These are phyloP conservation scores for Dendrocalamus sinicus DNA, from an alignment of 176 grass and related monocot genomes.

Conservation along the genomic window DNA sequence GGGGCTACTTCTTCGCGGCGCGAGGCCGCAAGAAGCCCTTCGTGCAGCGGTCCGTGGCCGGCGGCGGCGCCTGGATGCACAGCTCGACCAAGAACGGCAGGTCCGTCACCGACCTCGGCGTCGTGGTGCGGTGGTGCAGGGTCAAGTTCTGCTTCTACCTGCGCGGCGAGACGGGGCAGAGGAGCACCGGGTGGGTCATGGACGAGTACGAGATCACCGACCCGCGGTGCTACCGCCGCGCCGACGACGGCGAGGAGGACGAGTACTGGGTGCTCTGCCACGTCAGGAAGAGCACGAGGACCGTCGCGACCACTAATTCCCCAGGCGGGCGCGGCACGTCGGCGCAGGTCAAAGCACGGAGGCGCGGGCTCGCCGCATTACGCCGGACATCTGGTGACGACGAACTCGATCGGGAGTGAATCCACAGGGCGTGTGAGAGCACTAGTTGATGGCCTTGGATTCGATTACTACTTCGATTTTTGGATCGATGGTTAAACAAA, in stretches of 20 bases:
- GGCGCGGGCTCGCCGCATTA: background rate
- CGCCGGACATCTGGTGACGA: background rate
- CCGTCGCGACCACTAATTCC: background rate
- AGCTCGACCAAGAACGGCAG: background rate
- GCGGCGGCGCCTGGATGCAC: conserved; percentile 38
- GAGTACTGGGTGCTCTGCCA: conserved; percentile 59
- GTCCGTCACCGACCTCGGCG: conserved; percentile 39
- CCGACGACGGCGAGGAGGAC: conserved; percentile 47
- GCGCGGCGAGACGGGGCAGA: background rate
- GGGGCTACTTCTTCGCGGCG: conserved; percentile 45
- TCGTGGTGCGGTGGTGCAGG: conserved; percentile 44
- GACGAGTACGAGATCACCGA: conserved; percentile 60
- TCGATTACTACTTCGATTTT: background rate
- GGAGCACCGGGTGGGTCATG: conserved; percentile 51
- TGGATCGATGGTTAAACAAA: background rate
- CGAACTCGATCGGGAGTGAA: background rate
- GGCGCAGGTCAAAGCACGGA: background rate
- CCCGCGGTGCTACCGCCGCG: conserved; percentile 46
- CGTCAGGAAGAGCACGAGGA: conserved; percentile 28
- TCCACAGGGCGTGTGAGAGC: background rate
- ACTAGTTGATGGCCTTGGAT: background rate
- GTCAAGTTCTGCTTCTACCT: conserved; percentile 40
- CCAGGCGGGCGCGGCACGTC: background rate
- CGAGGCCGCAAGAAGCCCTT: background rate
- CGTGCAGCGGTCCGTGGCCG: conserved; percentile 15